Conservation (phyloP, 345 rosid species). For the Citrus trifoliata region DNA sequence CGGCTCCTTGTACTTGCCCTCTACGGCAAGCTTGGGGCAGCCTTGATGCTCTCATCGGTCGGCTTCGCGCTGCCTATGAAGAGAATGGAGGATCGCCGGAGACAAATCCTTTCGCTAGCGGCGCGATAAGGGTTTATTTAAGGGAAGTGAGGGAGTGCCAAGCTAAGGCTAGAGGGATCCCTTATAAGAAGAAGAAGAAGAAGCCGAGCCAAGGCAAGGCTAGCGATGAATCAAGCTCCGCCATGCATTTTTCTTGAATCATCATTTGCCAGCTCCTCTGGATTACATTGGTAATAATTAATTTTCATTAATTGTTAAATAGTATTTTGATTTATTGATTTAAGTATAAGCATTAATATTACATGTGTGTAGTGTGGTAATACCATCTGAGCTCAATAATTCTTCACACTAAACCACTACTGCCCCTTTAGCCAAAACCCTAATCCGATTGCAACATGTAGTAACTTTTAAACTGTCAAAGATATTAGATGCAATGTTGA, state of each 20-base stretch:
- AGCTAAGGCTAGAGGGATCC: conserved; percentile 85
- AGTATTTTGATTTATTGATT: not conserved
- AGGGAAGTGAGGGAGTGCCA: conserved; percentile 82
- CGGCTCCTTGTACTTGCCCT: conserved; percentile 88
- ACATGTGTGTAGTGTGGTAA: not conserved
- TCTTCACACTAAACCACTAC: not conserved
- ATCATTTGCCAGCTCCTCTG: not conserved
- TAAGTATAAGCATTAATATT: too few relatives aligned
- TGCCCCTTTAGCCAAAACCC: not conserved
- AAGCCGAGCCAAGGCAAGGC: conserved; percentile 34
- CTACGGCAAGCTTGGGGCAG: conserved; percentile 92
- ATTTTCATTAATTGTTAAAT: not conserved
- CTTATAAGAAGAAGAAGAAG: conserved; percentile 84
- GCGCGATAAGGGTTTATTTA: conserved; percentile 63
- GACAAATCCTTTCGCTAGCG: conserved; percentile 80
- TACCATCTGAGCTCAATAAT: not conserved
- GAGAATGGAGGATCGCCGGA: conserved; percentile 81
- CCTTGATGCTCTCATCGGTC: conserved; percentile 86
- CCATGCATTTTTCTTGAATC: conserved; percentile 41
- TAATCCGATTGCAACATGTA: not conserved
- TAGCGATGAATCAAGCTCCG: conserved; percentile 40
- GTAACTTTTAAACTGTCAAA: not conserved
- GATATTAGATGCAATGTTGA: conserved; percentile 4
- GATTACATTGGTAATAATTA: conserved; percentile 13
- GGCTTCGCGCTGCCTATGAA: conserved; percentile 87